Evolutionary conservation across 2,329 filamentous ascomycete genomes (phyloP), one percentile per base, ranked within the genome.

Genomic region (Rhynchosporium secalis): DNA sequence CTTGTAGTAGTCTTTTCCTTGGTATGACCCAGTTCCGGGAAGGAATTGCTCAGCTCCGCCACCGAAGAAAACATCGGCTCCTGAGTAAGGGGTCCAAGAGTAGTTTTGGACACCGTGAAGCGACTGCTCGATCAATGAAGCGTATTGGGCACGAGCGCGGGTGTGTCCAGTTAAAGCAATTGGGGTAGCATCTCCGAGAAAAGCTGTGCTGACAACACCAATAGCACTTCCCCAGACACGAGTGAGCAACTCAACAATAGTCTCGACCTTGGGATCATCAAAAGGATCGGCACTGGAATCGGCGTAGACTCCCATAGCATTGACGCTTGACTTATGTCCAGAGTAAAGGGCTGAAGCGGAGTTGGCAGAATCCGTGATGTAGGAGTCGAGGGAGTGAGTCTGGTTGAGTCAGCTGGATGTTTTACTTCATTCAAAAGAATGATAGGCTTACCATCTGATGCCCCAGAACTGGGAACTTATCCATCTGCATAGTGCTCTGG

Each of bases 311-410:
- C 82, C 89, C 76, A 95, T 84, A 33, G 89, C 89, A 72, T 95
- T 93, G 68, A 94, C 90, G 0, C 86, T 89, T 71, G 85, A 89
- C 81, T 95, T 95, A 79, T 95, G 91, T 40, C 91, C 91, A 29
- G 84, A 86, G 78, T 94, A 95, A 20, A 95, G 80, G 15, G 91
- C 89, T 48, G 88, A 91, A 3, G 91, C 91, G 4, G 88, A 92
- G 78, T 95, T 95, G 76, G 91, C 91, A 64, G 88, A 91, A 75
- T 95, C 91, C 43, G 91, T 95, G 73, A 95, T 94, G 80, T 90
- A 94, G 56, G 81, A 86, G 77, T 94, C 90, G 72, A 95, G 85
- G 1, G 90, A 93, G 76, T 94, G 90, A 10, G 91, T 93, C 83
- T 78, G 10, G 6, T 28, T 45, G 20, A 10, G 54, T 61, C 13